Evolutionary conservation across 495 filamentous ascomycete genomes (phyloP).

Genomic region (Trichoderma gamsii): DNA sequence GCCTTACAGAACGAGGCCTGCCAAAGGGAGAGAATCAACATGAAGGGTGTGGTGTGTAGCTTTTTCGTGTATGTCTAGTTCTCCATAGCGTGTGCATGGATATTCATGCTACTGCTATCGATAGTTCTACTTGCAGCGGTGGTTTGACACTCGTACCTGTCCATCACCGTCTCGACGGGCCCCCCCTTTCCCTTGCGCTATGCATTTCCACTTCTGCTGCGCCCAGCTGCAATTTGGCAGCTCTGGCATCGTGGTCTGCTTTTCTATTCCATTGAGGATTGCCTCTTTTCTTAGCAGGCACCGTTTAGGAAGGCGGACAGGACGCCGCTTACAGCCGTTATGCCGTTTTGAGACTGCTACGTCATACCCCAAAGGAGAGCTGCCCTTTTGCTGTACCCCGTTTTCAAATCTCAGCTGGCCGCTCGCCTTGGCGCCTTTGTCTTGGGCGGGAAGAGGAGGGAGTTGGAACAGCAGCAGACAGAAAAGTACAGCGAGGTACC

Average conservation of each 20-base stretch:
- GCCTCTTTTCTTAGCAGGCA: not conserved
- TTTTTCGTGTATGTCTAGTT: too few species aligned
- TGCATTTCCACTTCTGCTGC: not conserved
- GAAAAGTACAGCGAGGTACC: too few species aligned
- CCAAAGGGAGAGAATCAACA: too few species aligned
- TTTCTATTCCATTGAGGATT: not conserved
- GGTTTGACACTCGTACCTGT: too few species aligned
- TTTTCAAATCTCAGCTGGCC: constrained; percentile 8
- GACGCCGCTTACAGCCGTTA: not conserved
- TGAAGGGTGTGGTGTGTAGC: too few species aligned
- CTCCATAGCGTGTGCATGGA: too few species aligned
- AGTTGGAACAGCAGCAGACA: too few species aligned
- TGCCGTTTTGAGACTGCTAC: constrained; percentile 9
- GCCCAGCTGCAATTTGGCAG: not conserved
- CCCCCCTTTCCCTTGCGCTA: too few species aligned
- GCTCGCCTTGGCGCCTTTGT: constrained; percentile 8
- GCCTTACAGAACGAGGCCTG: too few species aligned
- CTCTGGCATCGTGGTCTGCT: not conserved
- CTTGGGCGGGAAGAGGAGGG: not conserved
- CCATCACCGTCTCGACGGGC: too few species aligned
- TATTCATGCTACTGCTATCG: too few species aligned
- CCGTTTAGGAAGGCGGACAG: constrained; percentile 6
- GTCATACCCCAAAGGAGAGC: not conserved
- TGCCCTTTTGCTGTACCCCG: not conserved
- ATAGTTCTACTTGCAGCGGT: too few species aligned